A percentile compares a stretch with the other conserved stretches of the same genome.
These are phyloP conservation scores for Ammopiptanthus mongolicus DNA, from an alignment of 306 rosid species.

Conservation along the genomic window DNA sequence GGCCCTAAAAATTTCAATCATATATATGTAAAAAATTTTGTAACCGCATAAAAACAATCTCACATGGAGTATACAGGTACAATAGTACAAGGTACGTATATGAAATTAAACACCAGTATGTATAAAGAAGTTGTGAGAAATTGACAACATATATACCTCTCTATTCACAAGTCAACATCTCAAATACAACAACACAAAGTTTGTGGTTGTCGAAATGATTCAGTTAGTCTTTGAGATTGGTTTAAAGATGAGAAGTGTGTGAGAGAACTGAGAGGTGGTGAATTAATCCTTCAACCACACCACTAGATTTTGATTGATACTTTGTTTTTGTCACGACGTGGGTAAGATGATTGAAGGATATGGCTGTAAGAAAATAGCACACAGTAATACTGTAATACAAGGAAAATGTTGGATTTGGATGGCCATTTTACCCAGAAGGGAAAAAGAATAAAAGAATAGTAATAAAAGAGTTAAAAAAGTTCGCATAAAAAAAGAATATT, in stretches of 20 bases:
- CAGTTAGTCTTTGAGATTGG: background rate
- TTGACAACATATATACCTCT: background rate
- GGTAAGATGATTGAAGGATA: background rate
- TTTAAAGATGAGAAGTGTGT: background rate
- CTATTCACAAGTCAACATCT: background rate
- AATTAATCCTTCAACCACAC: background rate
- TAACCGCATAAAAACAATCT: background rate
- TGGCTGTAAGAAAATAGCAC: background rate
- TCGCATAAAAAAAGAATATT: too few relatives aligned
- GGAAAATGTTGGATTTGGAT: background rate
- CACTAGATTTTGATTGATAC: background rate
- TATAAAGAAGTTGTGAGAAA: background rate
- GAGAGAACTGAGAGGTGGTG: conserved; percentile 1
- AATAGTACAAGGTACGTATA: background rate
- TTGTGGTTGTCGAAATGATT: background rate
- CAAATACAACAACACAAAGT: background rate
- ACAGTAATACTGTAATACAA: background rate
- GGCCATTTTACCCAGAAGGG: background rate
- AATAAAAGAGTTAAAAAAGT: too few relatives aligned
- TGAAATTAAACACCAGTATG: background rate
- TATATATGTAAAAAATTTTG: background rate
- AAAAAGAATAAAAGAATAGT: too few relatives aligned
- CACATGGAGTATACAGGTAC: background rate
- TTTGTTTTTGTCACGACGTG: background rate
- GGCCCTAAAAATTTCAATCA: too few relatives aligned